These are phyloP conservation scores for Grammothele lineata DNA, from an alignment of 768 basidiomycete species.

Conservation along the genomic window DNA sequence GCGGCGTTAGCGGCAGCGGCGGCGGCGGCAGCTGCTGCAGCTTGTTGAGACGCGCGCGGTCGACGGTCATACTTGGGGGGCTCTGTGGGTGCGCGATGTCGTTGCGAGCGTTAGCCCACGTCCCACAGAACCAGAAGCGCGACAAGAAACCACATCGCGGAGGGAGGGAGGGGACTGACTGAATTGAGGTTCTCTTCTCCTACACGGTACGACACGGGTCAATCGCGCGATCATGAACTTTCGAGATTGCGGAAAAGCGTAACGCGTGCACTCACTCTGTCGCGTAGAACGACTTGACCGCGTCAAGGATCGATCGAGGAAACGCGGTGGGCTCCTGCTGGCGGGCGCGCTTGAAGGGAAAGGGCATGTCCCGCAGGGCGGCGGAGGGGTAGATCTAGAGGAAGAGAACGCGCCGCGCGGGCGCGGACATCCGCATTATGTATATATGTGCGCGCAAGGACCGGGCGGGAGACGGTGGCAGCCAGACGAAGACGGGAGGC, in stretches of 20 bases:
- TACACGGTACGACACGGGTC: constrained; percentile 2
- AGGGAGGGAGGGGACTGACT: constrained; percentile 6
- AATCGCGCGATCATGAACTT: constrained; percentile 2
- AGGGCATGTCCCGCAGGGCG: constrained; percentile 30
- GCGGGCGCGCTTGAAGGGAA: constrained; percentile 41
- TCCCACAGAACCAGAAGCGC: not conserved
- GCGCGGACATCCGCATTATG: constrained; percentile 14
- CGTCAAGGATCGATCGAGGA: constrained; percentile 45
- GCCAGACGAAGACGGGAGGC: constrained; percentile 15
- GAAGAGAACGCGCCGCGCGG: constrained; percentile 11
- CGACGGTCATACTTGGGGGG: constrained; percentile 10
- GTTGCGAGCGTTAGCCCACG: not conserved
- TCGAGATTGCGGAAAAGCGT: not conserved
- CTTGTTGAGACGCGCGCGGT: not conserved
- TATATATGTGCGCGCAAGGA: constrained; percentile 14
- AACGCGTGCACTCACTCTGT: constrained; percentile 12
- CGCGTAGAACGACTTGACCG: constrained; percentile 19
- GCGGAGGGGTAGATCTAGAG: not conserved
- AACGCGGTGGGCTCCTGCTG: constrained; percentile 43
- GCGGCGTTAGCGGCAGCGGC: constrained; percentile 1
- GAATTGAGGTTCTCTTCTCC: constrained; percentile 17
- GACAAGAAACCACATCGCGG: not conserved
- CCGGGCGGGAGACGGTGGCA: constrained; percentile 11
- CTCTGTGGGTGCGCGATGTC: constrained; percentile 6
- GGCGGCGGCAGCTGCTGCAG: not conserved